Evolutionary conservation across 1,139 yeast genomes (phyloP).

Genomic region (Pichia sorboxylosa): DNA sequence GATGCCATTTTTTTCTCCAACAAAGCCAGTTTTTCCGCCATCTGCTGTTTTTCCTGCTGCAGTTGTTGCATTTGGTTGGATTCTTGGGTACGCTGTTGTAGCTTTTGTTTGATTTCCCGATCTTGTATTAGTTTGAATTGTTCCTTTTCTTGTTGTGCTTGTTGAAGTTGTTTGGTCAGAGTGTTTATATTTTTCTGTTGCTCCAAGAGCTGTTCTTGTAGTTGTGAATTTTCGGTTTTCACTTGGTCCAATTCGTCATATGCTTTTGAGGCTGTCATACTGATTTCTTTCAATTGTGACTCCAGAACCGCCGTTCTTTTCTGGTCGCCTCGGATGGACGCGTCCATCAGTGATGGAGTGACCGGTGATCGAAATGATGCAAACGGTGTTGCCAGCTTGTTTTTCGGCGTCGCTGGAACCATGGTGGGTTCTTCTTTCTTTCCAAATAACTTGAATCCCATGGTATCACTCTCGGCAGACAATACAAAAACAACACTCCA

Average conservation of each 20-base stretch:
- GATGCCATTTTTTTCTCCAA: too few species aligned
- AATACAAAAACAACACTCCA: too few species aligned
- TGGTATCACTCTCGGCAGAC: not conserved
- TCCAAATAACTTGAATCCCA: slow-evolving; percentile 4
- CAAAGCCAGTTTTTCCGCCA: too few species aligned
- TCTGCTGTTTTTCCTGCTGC: too few species aligned
- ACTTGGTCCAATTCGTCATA: slow-evolving; percentile 16
- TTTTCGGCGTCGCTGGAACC: slow-evolving; percentile 6
- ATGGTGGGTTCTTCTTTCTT: too few species aligned
- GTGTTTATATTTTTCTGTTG: slow-evolving; percentile 14
- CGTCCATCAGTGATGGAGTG: slow-evolving; percentile 15
- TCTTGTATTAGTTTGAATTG: slow-evolving; percentile 5
- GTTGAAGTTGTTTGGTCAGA: slow-evolving; percentile 11
- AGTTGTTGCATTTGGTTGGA: too few species aligned
- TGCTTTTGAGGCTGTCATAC: slow-evolving; percentile 15
- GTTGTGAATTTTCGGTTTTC: slow-evolving; percentile 9
- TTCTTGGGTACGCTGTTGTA: not conserved
- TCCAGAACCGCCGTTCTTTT: slow-evolving; percentile 16
- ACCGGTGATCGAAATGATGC: slow-evolving; percentile 4
- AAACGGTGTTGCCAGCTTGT: slow-evolving; percentile 1
- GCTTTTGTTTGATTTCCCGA: slow-evolving; percentile 2
- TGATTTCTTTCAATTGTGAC: slow-evolving; percentile 13
- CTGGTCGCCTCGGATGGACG: slow-evolving; percentile 22
- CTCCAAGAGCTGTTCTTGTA: slow-evolving; percentile 15
- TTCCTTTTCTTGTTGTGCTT: slow-evolving; percentile 4